Percentiles rank a stretch among this genome's conserved stretches.
These are phyloP conservation scores for Phytophthora pinifolia DNA, from an alignment of 352 stramenopile species.

Conservation along the genomic window DNA sequence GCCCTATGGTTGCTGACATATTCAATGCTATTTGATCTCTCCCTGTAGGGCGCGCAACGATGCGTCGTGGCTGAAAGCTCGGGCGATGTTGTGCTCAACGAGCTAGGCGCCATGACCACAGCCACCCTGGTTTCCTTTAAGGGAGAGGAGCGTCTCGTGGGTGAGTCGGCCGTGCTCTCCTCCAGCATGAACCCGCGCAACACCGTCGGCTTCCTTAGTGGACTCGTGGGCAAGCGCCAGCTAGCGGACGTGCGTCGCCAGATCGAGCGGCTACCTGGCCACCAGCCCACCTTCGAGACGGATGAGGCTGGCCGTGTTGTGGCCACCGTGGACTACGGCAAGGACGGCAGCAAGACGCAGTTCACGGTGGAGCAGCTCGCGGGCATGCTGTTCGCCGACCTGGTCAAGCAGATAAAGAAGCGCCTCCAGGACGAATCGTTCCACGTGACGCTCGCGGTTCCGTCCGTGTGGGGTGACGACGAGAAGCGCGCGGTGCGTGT, in stretches of 20 bases:
- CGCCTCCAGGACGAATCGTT: conserved; percentile 43
- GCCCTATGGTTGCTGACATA: conserved; percentile 1
- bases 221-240: conserved; percentile 62
- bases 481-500: conserved; percentile 52
- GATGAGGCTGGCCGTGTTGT: conserved; percentile 35
- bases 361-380: conserved; percentile 78
- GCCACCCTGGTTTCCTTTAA: conserved; percentile 89
- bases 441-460: conserved; percentile 69
- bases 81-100: conserved; percentile 87
- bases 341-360: conserved; percentile 32
- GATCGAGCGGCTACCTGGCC: conserved; percentile 43
- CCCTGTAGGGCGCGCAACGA: conserved; percentile 64
- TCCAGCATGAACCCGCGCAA: conserved; percentile 85
- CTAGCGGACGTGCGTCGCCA: conserved; percentile 44
- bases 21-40: conserved; percentile 6
- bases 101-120: conserved; percentile 87
- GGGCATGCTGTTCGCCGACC: conserved; percentile 80
- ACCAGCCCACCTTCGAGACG: conserved; percentile 47
- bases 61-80: conserved; percentile 70
- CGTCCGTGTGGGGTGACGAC: conserved; percentile 52
- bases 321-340: conserved; percentile 67
- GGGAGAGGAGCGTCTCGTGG: conserved; percentile 78
- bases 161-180: conserved; percentile 83
- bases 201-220: conserved; percentile 71
- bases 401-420: conserved; percentile 65